These are phyloP conservation scores for Volvariella surrecta DNA, from an alignment of 1,284 basidiomycete genomes.

Conservation along the genomic window DNA sequence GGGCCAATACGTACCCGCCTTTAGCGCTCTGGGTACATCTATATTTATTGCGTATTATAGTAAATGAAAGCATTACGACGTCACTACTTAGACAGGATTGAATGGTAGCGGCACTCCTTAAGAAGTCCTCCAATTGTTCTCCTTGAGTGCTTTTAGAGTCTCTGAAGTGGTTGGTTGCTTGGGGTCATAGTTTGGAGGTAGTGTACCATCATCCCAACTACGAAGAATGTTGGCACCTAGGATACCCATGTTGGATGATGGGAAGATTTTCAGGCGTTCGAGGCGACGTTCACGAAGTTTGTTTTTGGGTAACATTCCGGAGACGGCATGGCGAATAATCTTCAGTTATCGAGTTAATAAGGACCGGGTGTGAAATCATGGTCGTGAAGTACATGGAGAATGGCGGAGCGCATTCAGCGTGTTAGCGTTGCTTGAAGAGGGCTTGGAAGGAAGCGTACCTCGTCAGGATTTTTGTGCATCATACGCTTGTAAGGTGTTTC, in stretches of 20 bases:
- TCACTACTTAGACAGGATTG: too few species aligned
- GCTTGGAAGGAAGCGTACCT: too few species aligned
- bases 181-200: slow-evolving; percentile 42
- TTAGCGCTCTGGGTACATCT: too few species aligned
- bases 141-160: slow-evolving; percentile 16
- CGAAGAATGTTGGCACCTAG: slow-evolving; percentile 61
- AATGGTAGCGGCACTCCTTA: too few species aligned
- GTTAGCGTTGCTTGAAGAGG: too few species aligned
- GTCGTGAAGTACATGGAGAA: too few species aligned
- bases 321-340: slow-evolving; percentile 94
- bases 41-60: too few species aligned
- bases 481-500: slow-evolving; percentile 79
- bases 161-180: slow-evolving; percentile 26
- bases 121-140: too few species aligned
- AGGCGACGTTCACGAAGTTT: slow-evolving; percentile 81
- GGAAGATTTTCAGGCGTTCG: slow-evolving; percentile 81
- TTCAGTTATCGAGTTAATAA: slow-evolving; percentile 26
- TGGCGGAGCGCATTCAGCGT: too few species aligned
- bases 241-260: slow-evolving; percentile 63
- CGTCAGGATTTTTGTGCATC: slow-evolving; percentile 83
- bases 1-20: too few species aligned
- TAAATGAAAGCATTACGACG: too few species aligned
- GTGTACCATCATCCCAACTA: slow-evolving; percentile 70
- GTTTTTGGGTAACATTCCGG: slow-evolving; percentile 97
- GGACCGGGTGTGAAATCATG: too few species aligned